These are phyloP conservation scores for Phyllosticta paracitricarpa DNA, from an alignment of 2,329 filamentous ascomycete species.

Conservation along the genomic window DNA sequence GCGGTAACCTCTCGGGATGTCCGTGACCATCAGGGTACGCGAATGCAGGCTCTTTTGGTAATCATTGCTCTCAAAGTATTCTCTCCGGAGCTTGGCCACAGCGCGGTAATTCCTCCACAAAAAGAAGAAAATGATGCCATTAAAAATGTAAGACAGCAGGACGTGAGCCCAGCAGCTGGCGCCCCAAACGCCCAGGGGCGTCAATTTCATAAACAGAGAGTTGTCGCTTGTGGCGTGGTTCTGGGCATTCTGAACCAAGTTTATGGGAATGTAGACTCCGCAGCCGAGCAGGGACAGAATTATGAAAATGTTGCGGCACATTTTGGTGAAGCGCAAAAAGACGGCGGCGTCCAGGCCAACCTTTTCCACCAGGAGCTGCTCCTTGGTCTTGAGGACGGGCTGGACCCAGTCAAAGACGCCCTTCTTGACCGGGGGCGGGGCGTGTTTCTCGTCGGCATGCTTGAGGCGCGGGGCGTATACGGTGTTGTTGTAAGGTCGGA, in stretches of 20 bases:
- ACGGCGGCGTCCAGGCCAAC: conserved; percentile 86
- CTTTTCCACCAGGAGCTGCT: conserved; percentile 66
- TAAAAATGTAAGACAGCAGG: conserved; percentile 52
- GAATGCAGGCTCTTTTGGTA: conserved; percentile 84
- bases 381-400: conserved; percentile 67
- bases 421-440: conserved; percentile 76
- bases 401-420: conserved; percentile 80
- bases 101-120: conserved; percentile 85
- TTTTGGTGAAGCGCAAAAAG: conserved; percentile 78
- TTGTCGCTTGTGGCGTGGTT: conserved; percentile 21
- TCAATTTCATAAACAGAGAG: conserved; percentile 46
- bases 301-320: conserved; percentile 87
- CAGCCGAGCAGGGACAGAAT: conserved; percentile 63
- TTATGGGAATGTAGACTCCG: conserved; percentile 70
- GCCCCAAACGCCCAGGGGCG: conserved; percentile 41
- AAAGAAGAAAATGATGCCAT: conserved; percentile 66
- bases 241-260: conserved; percentile 40
- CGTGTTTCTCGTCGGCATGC: conserved; percentile 81
- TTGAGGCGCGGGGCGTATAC: conserved; percentile 93
- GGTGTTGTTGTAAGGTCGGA: conserved; percentile 82
- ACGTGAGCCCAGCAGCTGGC: conserved; percentile 50
- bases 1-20: conserved; percentile 66
- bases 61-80: conserved; percentile 76
- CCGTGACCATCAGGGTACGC: conserved; percentile 58
- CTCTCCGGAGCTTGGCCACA: conserved; percentile 58